A percentile compares a stretch with the other conserved stretches of the same genome.
Evolutionary conservation across 345 rosid genomes (phyloP).

Genomic region (Streptanthus diversifolius): DNA sequence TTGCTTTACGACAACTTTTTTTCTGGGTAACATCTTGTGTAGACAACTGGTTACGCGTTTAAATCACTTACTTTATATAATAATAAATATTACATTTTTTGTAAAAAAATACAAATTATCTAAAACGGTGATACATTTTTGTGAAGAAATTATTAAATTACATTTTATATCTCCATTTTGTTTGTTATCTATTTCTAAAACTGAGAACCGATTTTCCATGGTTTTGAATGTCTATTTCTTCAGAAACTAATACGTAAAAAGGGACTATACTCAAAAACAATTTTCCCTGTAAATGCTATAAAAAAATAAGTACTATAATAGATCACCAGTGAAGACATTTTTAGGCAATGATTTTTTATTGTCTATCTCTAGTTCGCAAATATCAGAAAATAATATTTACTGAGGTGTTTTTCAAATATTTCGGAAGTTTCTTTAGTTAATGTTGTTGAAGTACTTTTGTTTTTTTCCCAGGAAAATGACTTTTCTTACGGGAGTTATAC

Average conservation of each 20-base stretch:
- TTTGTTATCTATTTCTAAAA: too few relatives aligned
- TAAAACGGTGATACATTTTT: neutral
- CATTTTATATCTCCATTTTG: too few relatives aligned
- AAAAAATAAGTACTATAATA: too few relatives aligned
- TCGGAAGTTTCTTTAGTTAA: neutral
- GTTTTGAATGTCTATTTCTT: neutral
- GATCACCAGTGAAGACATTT: neutral
- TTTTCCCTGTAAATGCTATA: too few relatives aligned
- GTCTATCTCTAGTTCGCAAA: neutral
- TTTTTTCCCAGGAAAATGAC: neutral
- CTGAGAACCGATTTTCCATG: neutral
- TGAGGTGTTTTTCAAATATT: neutral
- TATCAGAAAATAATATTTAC: neutral
- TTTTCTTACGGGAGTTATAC: neutral
- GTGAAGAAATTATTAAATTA: neutral
- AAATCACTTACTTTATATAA: neutral
- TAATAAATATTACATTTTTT: too few relatives aligned
- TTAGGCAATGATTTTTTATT: neutral
- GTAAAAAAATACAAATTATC: too few relatives aligned
- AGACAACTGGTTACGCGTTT: neutral
- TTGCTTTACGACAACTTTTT: conserved; percentile 7
- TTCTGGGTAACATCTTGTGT: neutral
- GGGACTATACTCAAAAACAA: too few relatives aligned
- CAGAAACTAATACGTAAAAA: neutral
- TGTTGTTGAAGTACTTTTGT: neutral